Base-by-base conservation (phyloP, 2,329 filamentous ascomycete species). In the Aspergillus pseudoviridinutans region DNA sequence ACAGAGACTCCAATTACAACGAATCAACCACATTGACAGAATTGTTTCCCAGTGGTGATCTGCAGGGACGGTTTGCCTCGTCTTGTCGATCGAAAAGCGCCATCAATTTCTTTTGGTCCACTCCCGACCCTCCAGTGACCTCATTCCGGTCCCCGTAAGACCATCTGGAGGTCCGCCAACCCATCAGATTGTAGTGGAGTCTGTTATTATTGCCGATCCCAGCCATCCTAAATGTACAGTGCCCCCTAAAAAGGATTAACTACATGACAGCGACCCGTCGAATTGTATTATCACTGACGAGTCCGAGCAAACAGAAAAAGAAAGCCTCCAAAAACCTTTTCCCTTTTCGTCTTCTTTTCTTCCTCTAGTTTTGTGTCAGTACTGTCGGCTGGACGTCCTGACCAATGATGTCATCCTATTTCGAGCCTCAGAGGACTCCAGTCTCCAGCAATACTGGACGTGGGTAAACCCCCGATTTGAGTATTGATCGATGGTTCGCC, bases 71-170 rank as follows among this genome's bases (percentile, higher is more conserved):
- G 51, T 32, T 25, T 56, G 49, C 42, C 42, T 49, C 27, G 22
- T 25, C 29, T 32, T 53, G 51, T 50, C 49, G 51, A 57, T 55
- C 54, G 44, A 29, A 57, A 55, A 41, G 51, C 41, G 32, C 51
- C 58, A 57, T 57, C 49, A 32, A 49, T 51, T 28, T 49, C 42
- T n/a, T 17, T 32, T 57, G 50, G n/a, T 32, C 58, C 54, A 55
- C 53, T 61, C 17, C 51, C 42, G 49, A 49, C 54, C 50, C 50
- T 57, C 50, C 53, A 32, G 61, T 64, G 61, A 65, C 63, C 61
- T 64, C 63, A 64, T 63, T 52, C 47, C 38, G 53, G 52, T 56
- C 50, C 55, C 53, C 46, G 29, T 49, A 58, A 51, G 56, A 47
- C 57, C 51, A 51, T 60, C 57, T 42, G 55, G 59, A 51, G 56